Conservation (phyloP, 2,329 filamentous ascomycete species). For the Drechslerella stenobrocha region DNA sequence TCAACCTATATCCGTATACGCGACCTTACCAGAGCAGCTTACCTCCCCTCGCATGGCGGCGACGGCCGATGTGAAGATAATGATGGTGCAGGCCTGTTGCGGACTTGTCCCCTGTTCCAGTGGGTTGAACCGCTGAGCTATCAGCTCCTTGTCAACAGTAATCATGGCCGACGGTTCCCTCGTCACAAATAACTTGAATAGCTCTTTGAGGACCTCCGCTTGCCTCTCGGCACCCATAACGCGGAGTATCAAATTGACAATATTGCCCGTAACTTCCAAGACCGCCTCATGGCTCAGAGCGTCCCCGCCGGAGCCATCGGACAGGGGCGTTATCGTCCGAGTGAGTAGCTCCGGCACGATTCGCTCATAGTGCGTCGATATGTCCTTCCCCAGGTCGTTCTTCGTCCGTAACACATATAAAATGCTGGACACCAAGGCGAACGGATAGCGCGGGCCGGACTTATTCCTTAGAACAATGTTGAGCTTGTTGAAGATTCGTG, state of each 20-base stretch:
- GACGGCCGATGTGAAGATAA: slow-evolving; percentile 50
- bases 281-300: slow-evolving; percentile 61
- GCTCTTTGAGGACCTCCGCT: slow-evolving; percentile 60
- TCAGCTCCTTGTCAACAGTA: slow-evolving; percentile 54
- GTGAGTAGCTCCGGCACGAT: slow-evolving; percentile 57
- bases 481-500: slow-evolving; percentile 67
- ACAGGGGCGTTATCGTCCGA: slow-evolving; percentile 54
- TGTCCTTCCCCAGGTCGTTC: slow-evolving; percentile 56
- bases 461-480: slow-evolving; percentile 59
- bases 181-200: slow-evolving; percentile 61
- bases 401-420: slow-evolving; percentile 65
- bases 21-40: slow-evolving; percentile 3
- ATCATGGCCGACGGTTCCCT: slow-evolving; percentile 55
- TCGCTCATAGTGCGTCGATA: slow-evolving; percentile 59
- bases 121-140: slow-evolving; percentile 49
- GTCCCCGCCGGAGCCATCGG: slow-evolving; percentile 56
- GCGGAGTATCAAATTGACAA: slow-evolving; percentile 65
- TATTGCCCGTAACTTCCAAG: slow-evolving; percentile 65
- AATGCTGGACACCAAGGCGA: slow-evolving; percentile 65
- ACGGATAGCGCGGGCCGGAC: slow-evolving; percentile 60
- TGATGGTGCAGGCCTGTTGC: slow-evolving; percentile 41
- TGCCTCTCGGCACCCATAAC: slow-evolving; percentile 62
- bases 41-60: slow-evolving; percentile 51
- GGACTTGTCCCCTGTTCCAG: slow-evolving; percentile 35
- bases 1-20: background rate